Base-by-base conservation (phyloP, 2,329 filamentous ascomycete genomes). In the Drechslerella coelobrocha region DNA sequence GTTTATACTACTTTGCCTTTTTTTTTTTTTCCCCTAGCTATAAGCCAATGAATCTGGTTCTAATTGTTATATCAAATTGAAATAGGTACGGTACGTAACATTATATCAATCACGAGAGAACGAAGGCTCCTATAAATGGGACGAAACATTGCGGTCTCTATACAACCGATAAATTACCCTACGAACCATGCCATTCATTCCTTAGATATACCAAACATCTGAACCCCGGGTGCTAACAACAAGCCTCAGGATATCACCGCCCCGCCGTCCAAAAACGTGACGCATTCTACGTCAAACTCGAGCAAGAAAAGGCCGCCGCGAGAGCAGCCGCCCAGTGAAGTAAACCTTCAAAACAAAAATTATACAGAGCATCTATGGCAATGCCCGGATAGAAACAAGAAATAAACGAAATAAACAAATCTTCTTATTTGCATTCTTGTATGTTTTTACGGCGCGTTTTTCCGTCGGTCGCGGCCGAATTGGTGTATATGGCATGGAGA, bases 281-380 rank as follows among this genome's bases (percentile, higher is more conserved):
- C 76, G 61, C 72, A 62, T 81, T 75, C 77, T 81, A 81, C 76
- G 75, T 79, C 53, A 80, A 78, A 74, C 74, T 81, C 50, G 79
- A 81, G 75, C 77, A 78, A 41, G 73, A 78, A 61, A 77, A 78
- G 76, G 78, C 77, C 45, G 77, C 77, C 29, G 63, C 71, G 14
- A 63, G n/a, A 27, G 45, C 51, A 23, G 14, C 41, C 19, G n/a
- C 62, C 29, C 12, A 62, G 59, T 62, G 48, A 17, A 55, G 26
- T 21, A 12, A 12, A 27, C 31, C 26, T 52, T 57, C 17, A n/a
- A n/a, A n/a, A n/a, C n/a, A n/a, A n/a, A n/a, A n/a, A n/a, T n/a
- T n/a, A n/a, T n/a, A n/a, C n/a, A n/a, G n/a, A n/a, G n/a, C n/a
- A n/a, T n/a, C n/a, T n/a, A n/a, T n/a, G n/a, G n/a, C n/a, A n/a